These are phyloP conservation scores for Brassica rapa DNA, from an alignment of 345 rosid genomes.

Conservation along the genomic window DNA sequence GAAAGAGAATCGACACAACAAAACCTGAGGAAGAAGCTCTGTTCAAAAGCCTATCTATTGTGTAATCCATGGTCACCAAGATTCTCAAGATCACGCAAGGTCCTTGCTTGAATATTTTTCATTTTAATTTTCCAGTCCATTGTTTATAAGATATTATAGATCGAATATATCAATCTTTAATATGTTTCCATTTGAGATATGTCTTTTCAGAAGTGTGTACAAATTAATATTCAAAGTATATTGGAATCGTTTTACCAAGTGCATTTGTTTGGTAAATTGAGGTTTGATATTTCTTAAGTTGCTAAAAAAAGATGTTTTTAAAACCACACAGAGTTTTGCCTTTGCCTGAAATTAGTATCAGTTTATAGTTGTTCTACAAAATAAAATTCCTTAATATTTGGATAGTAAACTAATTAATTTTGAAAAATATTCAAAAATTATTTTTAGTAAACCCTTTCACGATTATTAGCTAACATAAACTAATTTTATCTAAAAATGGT, in stretches of 20 bases:
- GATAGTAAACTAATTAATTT: background rate
- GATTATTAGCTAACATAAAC: background rate
- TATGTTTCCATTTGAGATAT: conserved; percentile 16
- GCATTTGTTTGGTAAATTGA: background rate
- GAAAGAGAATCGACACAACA: conserved; percentile 32
- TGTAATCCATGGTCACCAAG: conserved; percentile 41
- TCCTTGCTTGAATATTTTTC: conserved; percentile 23
- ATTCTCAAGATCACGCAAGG: conserved; percentile 35
- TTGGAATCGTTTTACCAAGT: conserved; percentile 15
- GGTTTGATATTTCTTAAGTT: background rate
- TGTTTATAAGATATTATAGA: conserved; percentile 35
- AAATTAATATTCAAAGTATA: conserved; percentile 18
- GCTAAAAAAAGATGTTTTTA: background rate
- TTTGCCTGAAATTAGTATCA: background rate
- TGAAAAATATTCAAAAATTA: background rate
- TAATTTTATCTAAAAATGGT: background rate
- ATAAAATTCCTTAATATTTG: background rate
- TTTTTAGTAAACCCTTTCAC: background rate
- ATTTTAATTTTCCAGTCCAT: background rate
- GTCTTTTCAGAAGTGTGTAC: conserved; percentile 26
- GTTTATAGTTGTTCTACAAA: background rate
- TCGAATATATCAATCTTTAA: conserved; percentile 8
- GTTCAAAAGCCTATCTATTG: conserved; percentile 31
- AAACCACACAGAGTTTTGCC: background rate
- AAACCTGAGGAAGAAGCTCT: conserved; percentile 32